phyloP scores from a whole-genome alignment of 2,329 filamentous ascomycete species.

The Microascus cirrosus region DNA sequence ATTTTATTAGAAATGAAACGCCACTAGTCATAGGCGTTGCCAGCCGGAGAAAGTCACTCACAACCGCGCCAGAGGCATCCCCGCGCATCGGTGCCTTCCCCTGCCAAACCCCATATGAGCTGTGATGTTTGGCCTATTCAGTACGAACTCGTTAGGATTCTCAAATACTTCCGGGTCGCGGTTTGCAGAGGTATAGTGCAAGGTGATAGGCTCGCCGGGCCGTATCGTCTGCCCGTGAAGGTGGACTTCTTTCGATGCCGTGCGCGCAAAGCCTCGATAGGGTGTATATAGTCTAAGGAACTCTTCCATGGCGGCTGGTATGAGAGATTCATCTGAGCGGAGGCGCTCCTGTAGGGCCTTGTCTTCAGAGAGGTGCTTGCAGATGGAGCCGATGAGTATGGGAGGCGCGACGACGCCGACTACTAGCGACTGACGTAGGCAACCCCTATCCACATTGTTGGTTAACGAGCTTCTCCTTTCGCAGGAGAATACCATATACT shows the following conservation, averaged over 20 bases:
- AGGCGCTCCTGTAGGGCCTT: conserved; percentile 8
- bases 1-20: neutral
- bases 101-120: conserved; percentile 11
- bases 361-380: conserved; percentile 9
- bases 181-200: conserved; percentile 11
- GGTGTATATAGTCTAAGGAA: conserved; percentile 11
- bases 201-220: conserved; percentile 9
- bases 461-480: neutral
- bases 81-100: conserved; percentile 11
- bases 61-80: conserved; percentile 11
- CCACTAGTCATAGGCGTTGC: neutral
- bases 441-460: conserved; percentile 7
- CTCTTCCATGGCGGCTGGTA: conserved; percentile 12
- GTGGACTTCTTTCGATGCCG: conserved; percentile 7
- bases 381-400: conserved; percentile 11
- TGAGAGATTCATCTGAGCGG: conserved; percentile 8
- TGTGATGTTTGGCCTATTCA: conserved; percentile 9
- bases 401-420: conserved; percentile 11
- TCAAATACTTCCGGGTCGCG: conserved; percentile 11
- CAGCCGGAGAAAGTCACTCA: conserved; percentile 2
- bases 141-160: conserved; percentile 9
- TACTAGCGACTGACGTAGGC: conserved; percentile 10
- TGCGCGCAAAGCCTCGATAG: conserved; percentile 10
- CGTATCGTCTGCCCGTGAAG: conserved; percentile 8
- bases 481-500: neutral